A percentile compares a stretch with the other conserved stretches of the same genome.
Conservation (phyloP, 2,329 filamentous ascomycete genomes). For the Clathrospora elynae region DNA sequence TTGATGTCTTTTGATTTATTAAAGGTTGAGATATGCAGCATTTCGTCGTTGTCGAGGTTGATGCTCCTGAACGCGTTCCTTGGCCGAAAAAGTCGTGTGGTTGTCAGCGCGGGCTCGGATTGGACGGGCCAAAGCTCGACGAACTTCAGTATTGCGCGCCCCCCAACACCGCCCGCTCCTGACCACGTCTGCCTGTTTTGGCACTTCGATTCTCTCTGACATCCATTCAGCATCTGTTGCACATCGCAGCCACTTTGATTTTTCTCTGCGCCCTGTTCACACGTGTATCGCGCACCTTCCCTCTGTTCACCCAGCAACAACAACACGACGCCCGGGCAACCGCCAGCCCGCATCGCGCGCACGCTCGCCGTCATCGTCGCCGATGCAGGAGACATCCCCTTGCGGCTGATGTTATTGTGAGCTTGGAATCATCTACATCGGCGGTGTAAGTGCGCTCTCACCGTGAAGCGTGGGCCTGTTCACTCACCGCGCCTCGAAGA, state of each 20-base stretch:
- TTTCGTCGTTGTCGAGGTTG: constrained; percentile 25
- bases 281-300: constrained; percentile 25
- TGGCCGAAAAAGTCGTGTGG: constrained; percentile 15
- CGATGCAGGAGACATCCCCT: constrained; percentile 24
- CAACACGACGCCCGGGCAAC: constrained; percentile 28
- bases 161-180: constrained; percentile 29
- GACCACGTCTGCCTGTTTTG: constrained; percentile 22
- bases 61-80: constrained; percentile 23
- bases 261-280: constrained; percentile 4
- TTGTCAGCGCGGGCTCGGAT: constrained; percentile 21
- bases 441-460: constrained; percentile 34
- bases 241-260: constrained; percentile 14
- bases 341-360: constrained; percentile 27
- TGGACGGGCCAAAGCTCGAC: constrained; percentile 24
- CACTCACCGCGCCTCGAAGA: constrained; percentile 28
- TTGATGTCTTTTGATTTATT: constrained; percentile 1
- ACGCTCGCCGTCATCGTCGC: constrained; percentile 22
- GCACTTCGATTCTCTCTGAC: constrained; percentile 15
- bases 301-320: constrained; percentile 25
- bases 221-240: constrained; percentile 18
- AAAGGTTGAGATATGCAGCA: constrained; percentile 14
- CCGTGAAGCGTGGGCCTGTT: constrained; percentile 16
- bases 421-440: constrained; percentile 13
- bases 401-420: constrained; percentile 35
- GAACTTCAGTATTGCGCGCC: constrained; percentile 19